A percentile compares a stretch with the other conserved stretches of the same genome.
Evolutionary conservation across 768 basidiomycete genomes (phyloP).

Genomic region (Hydnomerulius pinastri): DNA sequence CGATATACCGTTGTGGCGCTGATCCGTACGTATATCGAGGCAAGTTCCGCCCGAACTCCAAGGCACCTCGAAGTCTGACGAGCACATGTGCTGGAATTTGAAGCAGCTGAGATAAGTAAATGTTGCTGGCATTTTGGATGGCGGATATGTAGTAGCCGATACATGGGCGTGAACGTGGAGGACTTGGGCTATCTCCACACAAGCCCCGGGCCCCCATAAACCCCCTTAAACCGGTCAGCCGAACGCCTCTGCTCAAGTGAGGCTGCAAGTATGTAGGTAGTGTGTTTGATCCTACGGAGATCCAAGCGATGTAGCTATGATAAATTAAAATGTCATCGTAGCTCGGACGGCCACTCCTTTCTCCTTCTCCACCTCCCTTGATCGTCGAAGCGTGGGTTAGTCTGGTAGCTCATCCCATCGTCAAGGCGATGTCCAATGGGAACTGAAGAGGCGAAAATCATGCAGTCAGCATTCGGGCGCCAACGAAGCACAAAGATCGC

Average conservation of each 20-base stretch:
- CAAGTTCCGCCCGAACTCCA: constrained; percentile 26
- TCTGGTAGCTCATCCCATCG: constrained; percentile 64
- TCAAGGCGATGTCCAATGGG: constrained; percentile 52
- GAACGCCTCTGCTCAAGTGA: too few relatives aligned
- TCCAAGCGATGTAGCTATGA: constrained; percentile 1
- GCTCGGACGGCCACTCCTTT: constrained; percentile 67
- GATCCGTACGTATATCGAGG: too few relatives aligned
- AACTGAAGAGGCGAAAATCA: constrained; percentile 31
- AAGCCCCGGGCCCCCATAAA: too few relatives aligned
- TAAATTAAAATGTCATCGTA: constrained; percentile 44
- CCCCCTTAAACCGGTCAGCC: too few relatives aligned
- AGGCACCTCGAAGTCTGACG: too few relatives aligned
- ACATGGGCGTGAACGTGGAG: too few relatives aligned
- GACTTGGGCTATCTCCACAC: too few relatives aligned
- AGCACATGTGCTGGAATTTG: too few relatives aligned
- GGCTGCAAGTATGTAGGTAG: background rate
- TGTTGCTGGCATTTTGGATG: too few relatives aligned
- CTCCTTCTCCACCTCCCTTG: constrained; percentile 69
- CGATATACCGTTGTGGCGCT: background rate
- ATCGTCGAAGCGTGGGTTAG: constrained; percentile 72
- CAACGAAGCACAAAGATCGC: background rate
- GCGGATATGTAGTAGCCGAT: too few relatives aligned
- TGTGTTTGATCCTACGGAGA: background rate
- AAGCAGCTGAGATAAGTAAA: too few relatives aligned
- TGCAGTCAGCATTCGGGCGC: constrained; percentile 1